These are phyloP conservation scores for Leucogyrophana mollusca DNA, from an alignment of 768 basidiomycete species.

Conservation along the genomic window DNA sequence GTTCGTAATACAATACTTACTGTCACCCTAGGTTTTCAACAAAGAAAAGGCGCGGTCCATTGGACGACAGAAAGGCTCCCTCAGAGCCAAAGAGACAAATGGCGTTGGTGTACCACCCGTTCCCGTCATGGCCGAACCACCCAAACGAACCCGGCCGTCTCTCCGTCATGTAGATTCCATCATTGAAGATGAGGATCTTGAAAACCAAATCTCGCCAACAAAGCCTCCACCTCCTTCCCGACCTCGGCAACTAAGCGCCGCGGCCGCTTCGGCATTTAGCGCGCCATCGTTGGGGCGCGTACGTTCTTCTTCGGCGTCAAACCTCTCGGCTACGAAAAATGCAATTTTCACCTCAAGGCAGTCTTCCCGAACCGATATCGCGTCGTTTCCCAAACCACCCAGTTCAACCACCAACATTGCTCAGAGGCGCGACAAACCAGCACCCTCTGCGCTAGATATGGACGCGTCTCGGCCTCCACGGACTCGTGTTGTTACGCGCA, in stretches of 20 bases:
- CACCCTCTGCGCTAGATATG: conserved; percentile 29
- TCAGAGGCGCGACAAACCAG: conserved; percentile 18
- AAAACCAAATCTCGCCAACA: conserved; percentile 22
- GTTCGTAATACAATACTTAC: neutral
- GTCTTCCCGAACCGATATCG: conserved; percentile 25
- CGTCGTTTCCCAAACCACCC: conserved; percentile 29
- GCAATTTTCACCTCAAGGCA: conserved; percentile 19
- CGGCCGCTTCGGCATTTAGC: conserved; percentile 35
- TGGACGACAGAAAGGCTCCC: conserved; percentile 23
- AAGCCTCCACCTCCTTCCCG: conserved; percentile 39
- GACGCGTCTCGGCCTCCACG: conserved; percentile 16
- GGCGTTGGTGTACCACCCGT: conserved; percentile 12
- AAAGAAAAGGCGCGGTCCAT: conserved; percentile 57
- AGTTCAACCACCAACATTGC: conserved; percentile 18
- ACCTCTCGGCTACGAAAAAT: conserved; percentile 15
- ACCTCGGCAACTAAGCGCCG: conserved; percentile 45
- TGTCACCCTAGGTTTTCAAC: conserved; percentile 57
- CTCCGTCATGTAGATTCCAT: conserved; percentile 61
- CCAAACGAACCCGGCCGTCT: conserved; percentile 33
- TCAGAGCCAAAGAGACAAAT: conserved; percentile 23
- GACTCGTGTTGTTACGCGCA: conserved; percentile 51
- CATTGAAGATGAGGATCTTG: conserved; percentile 59
- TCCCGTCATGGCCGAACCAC: conserved; percentile 18
- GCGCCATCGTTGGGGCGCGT: conserved; percentile 24
- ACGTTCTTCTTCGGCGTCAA: conserved; percentile 33